Evolutionary conservation across 2,329 filamentous ascomycete genomes (phyloP).

Genomic region (Shiraia bambusicola): DNA sequence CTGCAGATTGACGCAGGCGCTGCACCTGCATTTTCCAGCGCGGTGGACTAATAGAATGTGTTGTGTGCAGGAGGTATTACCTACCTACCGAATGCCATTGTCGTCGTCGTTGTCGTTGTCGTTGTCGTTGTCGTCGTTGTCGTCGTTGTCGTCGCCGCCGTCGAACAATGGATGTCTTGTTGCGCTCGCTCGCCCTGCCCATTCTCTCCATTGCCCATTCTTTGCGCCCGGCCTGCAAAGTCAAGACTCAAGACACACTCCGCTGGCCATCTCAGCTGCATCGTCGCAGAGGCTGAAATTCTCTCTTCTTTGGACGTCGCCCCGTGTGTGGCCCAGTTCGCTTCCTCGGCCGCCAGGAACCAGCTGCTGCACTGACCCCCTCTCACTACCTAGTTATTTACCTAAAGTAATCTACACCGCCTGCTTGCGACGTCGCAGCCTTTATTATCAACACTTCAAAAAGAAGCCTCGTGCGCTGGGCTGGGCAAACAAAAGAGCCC

Average conservation of each 20-base stretch:
- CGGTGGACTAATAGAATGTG: conserved; percentile 36
- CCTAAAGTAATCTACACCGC: no score
- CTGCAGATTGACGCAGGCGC: conserved; percentile 46
- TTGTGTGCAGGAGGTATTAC: conserved; percentile 37
- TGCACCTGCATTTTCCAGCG: conserved; percentile 41
- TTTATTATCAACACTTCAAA: conserved; percentile 36
- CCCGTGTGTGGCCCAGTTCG: conserved; percentile 24
- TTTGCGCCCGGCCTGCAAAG: no score
- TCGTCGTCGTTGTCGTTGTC: no score
- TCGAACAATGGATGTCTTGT: conserved; percentile 15
- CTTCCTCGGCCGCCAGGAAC: conserved; percentile 33
- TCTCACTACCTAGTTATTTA: conserved; percentile 46
- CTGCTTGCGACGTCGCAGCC: conserved; percentile 33
- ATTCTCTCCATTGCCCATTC: conserved; percentile 24
- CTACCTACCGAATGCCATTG: no score
- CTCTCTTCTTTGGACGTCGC: no score
- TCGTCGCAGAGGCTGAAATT: no score
- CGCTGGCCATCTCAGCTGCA: no score
- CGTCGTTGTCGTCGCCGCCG: no score
- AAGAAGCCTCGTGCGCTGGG: conserved; percentile 25
- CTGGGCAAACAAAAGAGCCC: conserved; percentile 29
- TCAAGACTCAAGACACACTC: no score
- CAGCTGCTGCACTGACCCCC: conserved; percentile 43
- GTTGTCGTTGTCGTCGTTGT: no score
- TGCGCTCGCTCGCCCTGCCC: conserved; percentile 28